Percentiles rank a stretch among this genome's conserved stretches.
Evolutionary conservation across 129 eudicot species (phyloP).

Genomic region (Sambucus nigra): DNA sequence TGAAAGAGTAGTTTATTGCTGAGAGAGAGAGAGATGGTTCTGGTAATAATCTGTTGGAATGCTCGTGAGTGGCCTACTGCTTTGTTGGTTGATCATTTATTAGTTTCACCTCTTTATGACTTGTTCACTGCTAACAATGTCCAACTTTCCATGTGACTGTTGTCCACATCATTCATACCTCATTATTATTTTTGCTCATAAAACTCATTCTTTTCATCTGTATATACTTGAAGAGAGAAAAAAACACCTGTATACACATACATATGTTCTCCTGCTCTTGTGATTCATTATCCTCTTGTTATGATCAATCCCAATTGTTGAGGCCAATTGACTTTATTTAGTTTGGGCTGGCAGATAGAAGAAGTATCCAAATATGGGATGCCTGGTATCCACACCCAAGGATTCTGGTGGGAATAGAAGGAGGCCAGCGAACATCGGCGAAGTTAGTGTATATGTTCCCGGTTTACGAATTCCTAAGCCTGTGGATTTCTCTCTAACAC

Average conservation of each 20-base stretch:
- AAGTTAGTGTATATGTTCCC: slow-evolving; percentile 79
- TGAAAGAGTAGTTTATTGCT: slow-evolving; percentile 10
- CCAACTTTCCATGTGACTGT: slow-evolving; percentile 20
- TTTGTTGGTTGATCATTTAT: slow-evolving; percentile 55
- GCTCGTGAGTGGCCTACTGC: slow-evolving; percentile 46
- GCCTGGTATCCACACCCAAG: slow-evolving; percentile 65
- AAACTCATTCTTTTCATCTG: slow-evolving; percentile 1
- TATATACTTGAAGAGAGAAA: slow-evolving; percentile 3
- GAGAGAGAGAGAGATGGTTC: slow-evolving; percentile 3
- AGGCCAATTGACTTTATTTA: slow-evolving; percentile 12
- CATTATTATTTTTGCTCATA: slow-evolving; percentile 1
- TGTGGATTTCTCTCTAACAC: slow-evolving; percentile 59
- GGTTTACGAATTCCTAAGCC: slow-evolving; percentile 91
- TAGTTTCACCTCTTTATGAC: slow-evolving; percentile 30
- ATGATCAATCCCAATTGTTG: slow-evolving; percentile 16
- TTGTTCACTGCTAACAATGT: slow-evolving; percentile 13
- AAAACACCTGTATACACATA: slow-evolving; percentile 2
- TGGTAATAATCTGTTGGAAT: slow-evolving; percentile 9
- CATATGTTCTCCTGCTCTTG: slow-evolving; percentile 8
- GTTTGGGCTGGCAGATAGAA: slow-evolving; percentile 24
- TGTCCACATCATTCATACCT: slow-evolving; percentile 18
- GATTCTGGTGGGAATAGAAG: slow-evolving; percentile 73
- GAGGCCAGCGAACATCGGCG: slow-evolving; percentile 84
- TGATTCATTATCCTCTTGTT: background rate
- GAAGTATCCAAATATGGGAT: slow-evolving; percentile 62